A percentile compares a stretch with the other conserved stretches of the same genome.
These are phyloP conservation scores for Aureobasidium lini DNA, from an alignment of 2,329 filamentous ascomycete genomes.

Conservation along the genomic window DNA sequence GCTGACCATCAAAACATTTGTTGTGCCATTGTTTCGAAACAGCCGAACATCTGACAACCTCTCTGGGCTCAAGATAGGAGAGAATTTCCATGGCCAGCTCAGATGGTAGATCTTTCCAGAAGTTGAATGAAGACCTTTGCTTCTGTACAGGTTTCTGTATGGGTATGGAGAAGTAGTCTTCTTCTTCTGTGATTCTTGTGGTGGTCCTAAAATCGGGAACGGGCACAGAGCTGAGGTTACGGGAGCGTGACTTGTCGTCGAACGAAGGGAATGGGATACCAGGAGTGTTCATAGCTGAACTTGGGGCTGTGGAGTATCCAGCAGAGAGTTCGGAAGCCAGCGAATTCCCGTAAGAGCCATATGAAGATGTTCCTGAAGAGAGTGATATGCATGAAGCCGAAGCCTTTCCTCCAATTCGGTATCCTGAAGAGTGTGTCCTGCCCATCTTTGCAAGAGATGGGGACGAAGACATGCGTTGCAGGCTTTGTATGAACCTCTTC, in stretches of 20 bases:
- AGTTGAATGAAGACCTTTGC: constrained; percentile 47
- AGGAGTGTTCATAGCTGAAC: constrained; percentile 43
- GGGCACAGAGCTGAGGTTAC: constrained; percentile 45
- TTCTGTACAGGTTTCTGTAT: constrained; percentile 21
- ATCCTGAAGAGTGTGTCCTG: constrained; percentile 59
- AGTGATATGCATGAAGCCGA: constrained; percentile 60
- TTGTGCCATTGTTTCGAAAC: constrained; percentile 72
- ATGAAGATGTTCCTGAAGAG: constrained; percentile 43
- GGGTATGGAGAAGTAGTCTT: constrained; percentile 24
- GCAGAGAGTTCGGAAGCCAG: constrained; percentile 48
- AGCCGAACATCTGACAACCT: constrained; percentile 69
- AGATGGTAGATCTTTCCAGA: constrained; percentile 74
- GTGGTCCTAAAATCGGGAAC: constrained; percentile 58
- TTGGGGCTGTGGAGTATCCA: constrained; percentile 49
- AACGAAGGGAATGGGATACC: constrained; percentile 40
- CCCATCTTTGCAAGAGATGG: constrained; percentile 60
- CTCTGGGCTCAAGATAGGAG: constrained; percentile 66
- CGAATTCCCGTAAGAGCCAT: constrained; percentile 36
- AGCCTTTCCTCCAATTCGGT: constrained; percentile 54
- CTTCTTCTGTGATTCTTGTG: constrained; percentile 27
- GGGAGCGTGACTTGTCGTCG: constrained; percentile 49
- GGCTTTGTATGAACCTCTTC: constrained; percentile 61
- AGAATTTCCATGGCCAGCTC: constrained; percentile 78
- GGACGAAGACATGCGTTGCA: constrained; percentile 77
- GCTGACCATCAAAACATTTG: constrained; percentile 87